phyloP scores from a whole-genome alignment of 352 stramenopile species.

The Halophytophthora batemanensis region DNA sequence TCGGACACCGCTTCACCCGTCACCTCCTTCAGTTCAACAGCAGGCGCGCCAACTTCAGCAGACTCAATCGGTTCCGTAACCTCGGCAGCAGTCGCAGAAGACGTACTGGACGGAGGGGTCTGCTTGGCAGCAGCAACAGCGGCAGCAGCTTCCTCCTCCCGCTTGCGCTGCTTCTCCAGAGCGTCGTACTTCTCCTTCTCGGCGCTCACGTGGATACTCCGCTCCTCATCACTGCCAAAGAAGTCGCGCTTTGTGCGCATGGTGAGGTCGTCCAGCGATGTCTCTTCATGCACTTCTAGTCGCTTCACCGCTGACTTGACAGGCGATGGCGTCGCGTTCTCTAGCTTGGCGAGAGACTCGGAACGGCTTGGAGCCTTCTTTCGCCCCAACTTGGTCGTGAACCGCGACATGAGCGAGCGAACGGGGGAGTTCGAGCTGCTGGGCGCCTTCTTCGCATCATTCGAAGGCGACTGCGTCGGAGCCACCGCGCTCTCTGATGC shows the following conservation, averaged over 20 bases:
- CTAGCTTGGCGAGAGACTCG: slow-evolving; percentile 25
- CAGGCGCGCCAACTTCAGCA: neutral
- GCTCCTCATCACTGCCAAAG: slow-evolving; percentile 15
- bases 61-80: neutral
- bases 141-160: slow-evolving; percentile 15
- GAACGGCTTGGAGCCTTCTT: slow-evolving; percentile 29
- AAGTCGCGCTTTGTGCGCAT: slow-evolving; percentile 23
- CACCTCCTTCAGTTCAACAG: neutral
- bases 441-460: slow-evolving; percentile 24
- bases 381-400: slow-evolving; percentile 26
- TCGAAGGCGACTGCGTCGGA: slow-evolving; percentile 14
- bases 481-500: slow-evolving; percentile 1
- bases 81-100: neutral
- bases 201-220: slow-evolving; percentile 33
- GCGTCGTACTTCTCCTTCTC: slow-evolving; percentile 33
- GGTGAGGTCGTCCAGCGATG: slow-evolving; percentile 15
- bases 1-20: no score
- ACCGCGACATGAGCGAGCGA: slow-evolving; percentile 33
- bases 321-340: slow-evolving; percentile 15
- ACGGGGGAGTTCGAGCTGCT: slow-evolving; percentile 15
- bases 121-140: slow-evolving; percentile 5
- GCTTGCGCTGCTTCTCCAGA: slow-evolving; percentile 16
- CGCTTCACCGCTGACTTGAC: slow-evolving; percentile 20
- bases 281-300: slow-evolving; percentile 29
- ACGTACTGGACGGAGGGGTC: slow-evolving; percentile 8